Base-by-base conservation (phyloP, 352 stramenopile genomes). In the Globisporangium takayamanum region DNA sequence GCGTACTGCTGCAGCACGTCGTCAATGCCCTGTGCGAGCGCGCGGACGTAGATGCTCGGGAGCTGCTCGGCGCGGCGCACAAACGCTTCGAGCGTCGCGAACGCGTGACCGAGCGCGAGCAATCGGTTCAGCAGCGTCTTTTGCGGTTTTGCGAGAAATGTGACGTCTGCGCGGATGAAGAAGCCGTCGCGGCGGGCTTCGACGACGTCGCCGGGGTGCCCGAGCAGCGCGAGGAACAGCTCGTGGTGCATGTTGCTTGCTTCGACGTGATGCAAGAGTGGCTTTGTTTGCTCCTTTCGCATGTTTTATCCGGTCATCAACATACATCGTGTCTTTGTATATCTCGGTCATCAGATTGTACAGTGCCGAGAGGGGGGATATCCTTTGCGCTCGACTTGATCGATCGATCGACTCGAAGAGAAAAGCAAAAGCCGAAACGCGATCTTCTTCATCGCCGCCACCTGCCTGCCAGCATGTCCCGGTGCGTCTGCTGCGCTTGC, bases 151-250 rank as follows among this genome's bases (percentile, higher is more conserved):
- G 76, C 67, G 5, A 91, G 51, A 55, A 88, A 87, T 0, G 54
- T 48, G 5, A 64, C 63, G 4, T 80, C 77, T 4, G 53, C 46
- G 16, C 72, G 64, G 20, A 91, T 60, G 65, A 79, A 85, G 67
- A 88, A 88, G 14, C 78, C 75, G 36, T 88, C 76, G 46, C 16
- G 25, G n/a, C 69, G 68, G 46, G 66, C 66, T 53, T 88, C 73
- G 5, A 89, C 55, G 4, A 91, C 69, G 72, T 87, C 81, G 58
- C 81, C 78, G 0, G 75, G 61, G 53, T 86, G 76, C 10, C 81
- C 81, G 46, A 91, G 68, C 59, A 91, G 63, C 60, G 81, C 81
- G 55, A 91, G 68, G 66, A 91, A 86, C 33, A 91, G 73, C 63
- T 91, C 81, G 66, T 91, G 81, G 61, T 88, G 81, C 81, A 91